Conservation (phyloP, 495 filamentous ascomycete species). For the Penicillium fimorum region DNA sequence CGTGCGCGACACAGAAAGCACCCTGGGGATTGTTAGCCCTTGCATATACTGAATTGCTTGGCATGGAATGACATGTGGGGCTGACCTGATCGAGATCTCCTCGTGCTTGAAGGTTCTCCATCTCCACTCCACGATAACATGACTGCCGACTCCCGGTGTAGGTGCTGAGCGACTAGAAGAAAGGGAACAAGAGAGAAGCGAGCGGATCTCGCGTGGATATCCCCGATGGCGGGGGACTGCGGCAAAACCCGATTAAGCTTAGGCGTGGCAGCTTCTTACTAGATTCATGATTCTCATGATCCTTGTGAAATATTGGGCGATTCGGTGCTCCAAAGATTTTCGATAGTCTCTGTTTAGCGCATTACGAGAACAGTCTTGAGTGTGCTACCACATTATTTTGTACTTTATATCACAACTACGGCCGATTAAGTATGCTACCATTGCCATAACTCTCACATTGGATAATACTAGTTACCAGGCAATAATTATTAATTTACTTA, state of each 20-base stretch:
- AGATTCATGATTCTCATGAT: not conserved
- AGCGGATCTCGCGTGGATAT: slow-evolving; percentile 21
- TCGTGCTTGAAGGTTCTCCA: not conserved
- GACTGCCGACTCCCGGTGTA: slow-evolving; percentile 4
- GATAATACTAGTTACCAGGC: too few relatives aligned
- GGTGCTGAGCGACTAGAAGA: not conserved
- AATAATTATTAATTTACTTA: too few relatives aligned
- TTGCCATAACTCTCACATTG: too few relatives aligned
- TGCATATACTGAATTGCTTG: not conserved
- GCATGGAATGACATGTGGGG: slow-evolving; percentile 4
- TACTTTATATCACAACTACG: too few relatives aligned
- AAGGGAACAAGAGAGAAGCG: not conserved
- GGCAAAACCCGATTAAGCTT: slow-evolving; percentile 14
- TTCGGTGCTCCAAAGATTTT: too few relatives aligned
- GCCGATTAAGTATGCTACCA: too few relatives aligned
- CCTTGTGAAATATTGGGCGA: too few relatives aligned
- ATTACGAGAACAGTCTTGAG: too few relatives aligned
- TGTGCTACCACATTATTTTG: too few relatives aligned
- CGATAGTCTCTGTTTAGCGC: too few relatives aligned
- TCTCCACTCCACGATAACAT: slow-evolving; percentile 21
- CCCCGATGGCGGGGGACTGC: slow-evolving; percentile 14
- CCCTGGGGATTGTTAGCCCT: slow-evolving; percentile 8
- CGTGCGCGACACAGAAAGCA: slow-evolving; percentile 23
- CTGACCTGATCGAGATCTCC: slow-evolving; percentile 23
- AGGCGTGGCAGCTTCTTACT: not conserved